A percentile compares a stretch with the other conserved stretches of the same genome.
phyloP scores from a whole-genome alignment of 768 basidiomycete genomes.

The Lactifluus pinguis region DNA sequence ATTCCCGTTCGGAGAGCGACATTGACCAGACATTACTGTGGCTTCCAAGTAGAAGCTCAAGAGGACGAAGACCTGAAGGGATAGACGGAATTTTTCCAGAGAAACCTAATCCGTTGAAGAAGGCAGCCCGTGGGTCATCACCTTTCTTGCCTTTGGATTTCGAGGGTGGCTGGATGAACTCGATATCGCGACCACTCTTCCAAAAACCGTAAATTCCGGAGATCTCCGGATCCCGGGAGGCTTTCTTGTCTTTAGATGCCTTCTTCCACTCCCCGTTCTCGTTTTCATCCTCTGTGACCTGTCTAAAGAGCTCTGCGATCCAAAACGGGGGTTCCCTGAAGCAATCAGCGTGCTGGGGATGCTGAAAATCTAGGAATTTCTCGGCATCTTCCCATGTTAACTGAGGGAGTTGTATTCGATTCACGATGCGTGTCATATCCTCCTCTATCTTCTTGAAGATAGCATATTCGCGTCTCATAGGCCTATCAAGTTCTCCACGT shows the following conservation, averaged over 20 bases:
- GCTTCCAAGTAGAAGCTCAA: conserved; percentile 29
- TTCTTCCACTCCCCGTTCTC: conserved; percentile 11
- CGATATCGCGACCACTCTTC: conserved; percentile 11
- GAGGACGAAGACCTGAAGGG: conserved; percentile 29
- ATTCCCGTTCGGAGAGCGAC: conserved; percentile 40
- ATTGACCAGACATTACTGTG: conserved; percentile 43
- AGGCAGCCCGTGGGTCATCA: conserved; percentile 9
- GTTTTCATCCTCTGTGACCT: not conserved
- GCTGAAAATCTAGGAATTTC: conserved; percentile 34
- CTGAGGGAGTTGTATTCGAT: conserved; percentile 18
- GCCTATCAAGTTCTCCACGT: conserved; percentile 33
- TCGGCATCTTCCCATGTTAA: conserved; percentile 26
- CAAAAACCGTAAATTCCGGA: conserved; percentile 16
- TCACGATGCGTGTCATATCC: conserved; percentile 41
- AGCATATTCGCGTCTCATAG: conserved; percentile 28
- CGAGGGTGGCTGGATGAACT: conserved; percentile 8
- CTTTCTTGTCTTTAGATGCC: conserved; percentile 1
- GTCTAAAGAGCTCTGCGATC: conserved; percentile 5
- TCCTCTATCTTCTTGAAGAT: conserved; percentile 38
- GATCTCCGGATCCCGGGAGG: not conserved
- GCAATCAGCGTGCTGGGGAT: conserved; percentile 40
- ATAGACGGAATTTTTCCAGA: conserved; percentile 28
- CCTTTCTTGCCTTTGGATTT: not conserved
- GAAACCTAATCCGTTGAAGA: conserved; percentile 34
- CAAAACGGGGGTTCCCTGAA: conserved; percentile 35